phyloP scores from a whole-genome alignment of 768 basidiomycete genomes.

The Mycena leptocephala region DNA sequence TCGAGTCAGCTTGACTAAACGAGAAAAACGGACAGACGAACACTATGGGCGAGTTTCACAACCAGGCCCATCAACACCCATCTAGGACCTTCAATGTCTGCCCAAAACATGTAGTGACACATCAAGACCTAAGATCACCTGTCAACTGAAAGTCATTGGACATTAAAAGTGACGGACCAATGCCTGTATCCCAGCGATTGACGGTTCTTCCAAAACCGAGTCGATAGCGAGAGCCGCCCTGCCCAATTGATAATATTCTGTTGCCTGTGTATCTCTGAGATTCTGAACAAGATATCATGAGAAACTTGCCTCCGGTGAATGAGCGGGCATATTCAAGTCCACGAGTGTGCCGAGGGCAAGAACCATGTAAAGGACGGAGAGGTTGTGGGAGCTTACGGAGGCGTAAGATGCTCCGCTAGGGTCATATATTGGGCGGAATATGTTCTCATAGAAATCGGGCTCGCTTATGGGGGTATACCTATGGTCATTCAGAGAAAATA shows the following conservation, averaged over 20 bases:
- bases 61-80: constrained; percentile 83
- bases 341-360: constrained; percentile 76
- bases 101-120: constrained; percentile 64
- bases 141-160: constrained; percentile 31
- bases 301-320: constrained; percentile 68
- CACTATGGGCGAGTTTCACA: constrained; percentile 80
- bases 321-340: constrained; percentile 70
- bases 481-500: constrained; percentile 8
- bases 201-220: constrained; percentile 76
- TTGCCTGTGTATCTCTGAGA: constrained; percentile 74
- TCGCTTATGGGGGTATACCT: constrained; percentile 82
- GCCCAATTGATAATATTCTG: constrained; percentile 73
- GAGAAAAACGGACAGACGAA: constrained; percentile 48
- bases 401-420: constrained; percentile 51
- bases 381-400: constrained; percentile 60
- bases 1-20: constrained; percentile 32
- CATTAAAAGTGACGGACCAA: constrained; percentile 15
- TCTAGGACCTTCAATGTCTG: constrained; percentile 69
- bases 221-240: constrained; percentile 74
- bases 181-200: constrained; percentile 72
- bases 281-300: constrained; percentile 70
- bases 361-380: constrained; percentile 76
- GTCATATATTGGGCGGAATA: constrained; percentile 71
- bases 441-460: constrained; percentile 66
- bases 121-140: constrained; percentile 65